Base-by-base conservation (phyloP, 352 stramenopile species). In the Phytophthora cryptogea region DNA sequence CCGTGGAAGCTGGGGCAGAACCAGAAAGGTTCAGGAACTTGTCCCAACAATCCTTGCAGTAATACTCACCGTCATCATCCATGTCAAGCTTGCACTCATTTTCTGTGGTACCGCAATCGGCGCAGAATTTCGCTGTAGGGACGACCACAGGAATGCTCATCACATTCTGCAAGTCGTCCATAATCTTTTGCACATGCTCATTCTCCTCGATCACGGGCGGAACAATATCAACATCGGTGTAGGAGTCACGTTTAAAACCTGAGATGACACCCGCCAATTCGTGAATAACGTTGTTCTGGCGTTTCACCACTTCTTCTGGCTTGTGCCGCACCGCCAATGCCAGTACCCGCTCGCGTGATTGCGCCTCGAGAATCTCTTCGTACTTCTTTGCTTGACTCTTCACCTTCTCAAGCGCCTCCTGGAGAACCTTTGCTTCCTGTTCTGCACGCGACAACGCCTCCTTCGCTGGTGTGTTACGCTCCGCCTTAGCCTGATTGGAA, bases 11-110 rank as follows among this genome's bases (percentile, higher is more conserved):
- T 11, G 68, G 43, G 39, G 45, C 53, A 16, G 67, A 69, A 2
- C 76, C 79, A 55, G 75, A 73, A 16, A 72, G 33, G 40, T 74
- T 87, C 30, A 91, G 70, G 50, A 91, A 95, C 44, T 93, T 90
- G 37, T 92, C 84, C 85, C 84, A 95, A 47, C 86, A 95, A 59
- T 91, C 86, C 53, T 89, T 90, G 72, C 86, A 95, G 63, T 95
- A 95, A 62, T 88, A 91, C 45, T 93, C 76, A 0, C 83, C 84
- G 42, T 95, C 84, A 31, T 89, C 83, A 59, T 95, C 86, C 43
- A 90, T 75, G 39, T 92, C 80, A 9, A 93, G 70, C 68, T 85
- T 83, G 0, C 76, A 86, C 42, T 91, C 79, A 26, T 86, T 83
- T 65, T 95, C 86, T 1, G 80, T 89, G 1, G 83, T 70, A 26